Conservation (phyloP, 2,329 filamentous ascomycete species). For the Raffaelea arxii region DNA sequence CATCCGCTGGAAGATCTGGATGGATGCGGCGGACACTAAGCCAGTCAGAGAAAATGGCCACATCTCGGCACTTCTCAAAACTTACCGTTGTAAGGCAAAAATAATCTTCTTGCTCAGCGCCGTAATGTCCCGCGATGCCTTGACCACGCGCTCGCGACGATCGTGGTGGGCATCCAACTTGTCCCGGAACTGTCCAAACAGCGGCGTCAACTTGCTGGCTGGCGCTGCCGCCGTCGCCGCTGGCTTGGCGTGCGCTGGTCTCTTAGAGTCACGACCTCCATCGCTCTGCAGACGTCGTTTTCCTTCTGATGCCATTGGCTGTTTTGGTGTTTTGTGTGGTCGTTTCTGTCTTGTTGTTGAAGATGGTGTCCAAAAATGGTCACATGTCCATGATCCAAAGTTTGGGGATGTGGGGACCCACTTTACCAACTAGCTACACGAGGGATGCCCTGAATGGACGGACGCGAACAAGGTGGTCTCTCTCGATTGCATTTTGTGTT, state of each 20-base stretch:
- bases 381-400: too few relatives aligned
- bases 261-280: slow-evolving; percentile 19
- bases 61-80: not conserved
- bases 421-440: too few relatives aligned
- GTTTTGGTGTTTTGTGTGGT: not conserved
- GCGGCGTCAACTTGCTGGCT: slow-evolving; percentile 47
- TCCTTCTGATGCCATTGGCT: slow-evolving; percentile 9
- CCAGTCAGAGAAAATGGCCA: not conserved
- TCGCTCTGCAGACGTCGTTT: slow-evolving; percentile 48
- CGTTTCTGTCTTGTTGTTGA: too few relatives aligned
- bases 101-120: slow-evolving; percentile 98
- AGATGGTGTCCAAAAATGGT: too few relatives aligned
- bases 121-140: slow-evolving; percentile 85
- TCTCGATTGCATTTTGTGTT: too few relatives aligned
- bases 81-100: slow-evolving; percentile 71
- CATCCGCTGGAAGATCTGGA: slow-evolving; percentile 54
- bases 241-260: slow-evolving; percentile 6
- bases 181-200: slow-evolving; percentile 79
- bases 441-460: too few relatives aligned
- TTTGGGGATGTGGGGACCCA: too few relatives aligned
- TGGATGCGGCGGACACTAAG: slow-evolving; percentile 54
- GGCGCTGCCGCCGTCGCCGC: slow-evolving; percentile 11
- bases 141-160: slow-evolving; percentile 79
- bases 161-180: slow-evolving; percentile 95
- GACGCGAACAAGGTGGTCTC: too few relatives aligned